A percentile compares a stretch with the other conserved stretches of the same genome.
These are phyloP conservation scores for Parathielavia hyrcaniae DNA, from an alignment of 495 filamentous ascomycete genomes.

Conservation along the genomic window DNA sequence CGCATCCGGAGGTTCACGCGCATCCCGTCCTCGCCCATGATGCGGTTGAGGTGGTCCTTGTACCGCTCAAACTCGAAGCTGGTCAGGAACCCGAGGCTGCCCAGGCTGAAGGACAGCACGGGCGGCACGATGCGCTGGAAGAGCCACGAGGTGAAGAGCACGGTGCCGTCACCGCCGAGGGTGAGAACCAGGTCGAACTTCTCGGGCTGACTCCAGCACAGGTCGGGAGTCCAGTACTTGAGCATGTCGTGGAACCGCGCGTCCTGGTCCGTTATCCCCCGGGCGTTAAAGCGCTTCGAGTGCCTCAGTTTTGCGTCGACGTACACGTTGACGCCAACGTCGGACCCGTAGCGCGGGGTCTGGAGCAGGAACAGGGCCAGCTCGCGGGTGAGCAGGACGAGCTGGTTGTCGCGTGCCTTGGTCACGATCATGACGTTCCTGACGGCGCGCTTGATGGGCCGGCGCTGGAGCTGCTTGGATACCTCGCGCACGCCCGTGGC, in stretches of 20 bases:
- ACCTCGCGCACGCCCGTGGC: constrained; percentile 92
- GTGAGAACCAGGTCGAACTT: constrained; percentile 90
- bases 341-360: constrained; percentile 73
- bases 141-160: constrained; percentile 86
- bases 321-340: constrained; percentile 80
- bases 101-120: constrained; percentile 80
- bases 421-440: constrained; percentile 93
- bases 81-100: constrained; percentile 85
- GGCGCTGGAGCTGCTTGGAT: constrained; percentile 82
- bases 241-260: constrained; percentile 71
- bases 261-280: constrained; percentile 62
- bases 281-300: constrained; percentile 79
- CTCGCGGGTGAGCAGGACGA: constrained; percentile 80
- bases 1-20: constrained; percentile 93
- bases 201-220: constrained; percentile 84
- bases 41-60: constrained; percentile 68
- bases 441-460: constrained; percentile 81
- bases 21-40: constrained; percentile 92
- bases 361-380: constrained; percentile 78
- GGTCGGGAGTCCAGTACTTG: constrained; percentile 86
- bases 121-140: constrained; percentile 92
- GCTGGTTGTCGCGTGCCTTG: constrained; percentile 84
- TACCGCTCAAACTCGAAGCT: constrained; percentile 84
- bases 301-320: constrained; percentile 85
- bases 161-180: constrained; percentile 86